Conservation (phyloP, 164 flowering plant genomes). For the Cinnamomum micranthum region DNA sequence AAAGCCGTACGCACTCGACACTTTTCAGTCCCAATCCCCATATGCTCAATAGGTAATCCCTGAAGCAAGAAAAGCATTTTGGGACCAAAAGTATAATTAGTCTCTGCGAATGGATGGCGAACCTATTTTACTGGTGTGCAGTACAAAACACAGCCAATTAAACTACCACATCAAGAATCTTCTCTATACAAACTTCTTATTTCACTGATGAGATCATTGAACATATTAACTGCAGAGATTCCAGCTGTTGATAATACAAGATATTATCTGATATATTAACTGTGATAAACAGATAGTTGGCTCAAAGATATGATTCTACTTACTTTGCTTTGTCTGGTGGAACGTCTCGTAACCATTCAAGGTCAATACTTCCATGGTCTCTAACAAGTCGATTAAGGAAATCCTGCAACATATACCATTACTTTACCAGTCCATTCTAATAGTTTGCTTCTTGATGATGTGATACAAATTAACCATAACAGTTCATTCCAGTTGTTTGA, state of each 20-base stretch:
- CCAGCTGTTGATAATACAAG: neutral
- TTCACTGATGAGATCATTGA: too few relatives aligned
- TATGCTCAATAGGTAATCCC: conserved; percentile 84
- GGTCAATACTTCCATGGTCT: conserved; percentile 87
- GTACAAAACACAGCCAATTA: neutral
- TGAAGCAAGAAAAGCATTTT: conserved; percentile 18
- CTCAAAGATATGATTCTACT: conserved; percentile 17
- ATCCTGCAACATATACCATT: conserved; percentile 36
- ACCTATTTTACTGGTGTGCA: neutral
- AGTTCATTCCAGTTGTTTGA: too few relatives aligned
- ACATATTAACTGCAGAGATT: neutral
- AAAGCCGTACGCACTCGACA: conserved; percentile 91
- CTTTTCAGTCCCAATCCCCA: conserved; percentile 93
- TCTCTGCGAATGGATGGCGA: neutral
- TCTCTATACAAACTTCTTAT: neutral
- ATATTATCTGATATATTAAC: neutral
- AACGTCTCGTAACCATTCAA: conserved; percentile 93
- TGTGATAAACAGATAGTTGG: neutral
- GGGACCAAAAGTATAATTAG: neutral
- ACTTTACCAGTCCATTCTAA: too few relatives aligned
- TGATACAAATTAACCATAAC: too few relatives aligned
- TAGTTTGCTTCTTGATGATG: too few relatives aligned
- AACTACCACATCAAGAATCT: neutral
- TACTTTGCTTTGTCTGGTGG: conserved; percentile 98
- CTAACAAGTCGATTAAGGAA: conserved; percentile 71